A percentile compares a stretch with the other conserved stretches of the same genome.
phyloP scores from a whole-genome alignment of 805 yeast genomes.

The Saturnispora silvae region DNA sequence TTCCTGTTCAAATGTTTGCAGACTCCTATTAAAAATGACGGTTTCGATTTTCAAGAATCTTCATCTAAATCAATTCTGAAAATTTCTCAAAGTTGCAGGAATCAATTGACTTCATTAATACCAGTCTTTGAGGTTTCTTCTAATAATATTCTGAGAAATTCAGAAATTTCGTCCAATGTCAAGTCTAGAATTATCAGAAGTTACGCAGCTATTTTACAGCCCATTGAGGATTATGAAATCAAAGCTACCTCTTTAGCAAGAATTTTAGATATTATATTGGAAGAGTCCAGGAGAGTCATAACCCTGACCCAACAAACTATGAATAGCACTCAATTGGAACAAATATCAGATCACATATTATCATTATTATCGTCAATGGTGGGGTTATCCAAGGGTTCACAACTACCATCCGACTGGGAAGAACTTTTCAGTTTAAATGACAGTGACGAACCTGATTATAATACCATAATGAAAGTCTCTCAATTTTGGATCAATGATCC shows the following conservation, averaged over 20 bases:
- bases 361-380: slow-evolving; percentile 54
- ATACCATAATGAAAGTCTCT: background rate
- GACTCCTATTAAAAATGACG: slow-evolving; percentile 2
- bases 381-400: slow-evolving; percentile 65
- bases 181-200: slow-evolving; percentile 54
- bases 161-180: slow-evolving; percentile 28
- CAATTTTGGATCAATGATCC: slow-evolving; percentile 29
- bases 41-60: slow-evolving; percentile 13
- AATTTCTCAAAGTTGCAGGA: slow-evolving; percentile 46
- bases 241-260: slow-evolving; percentile 27
- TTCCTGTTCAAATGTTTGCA: slow-evolving; percentile 28
- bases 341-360: slow-evolving; percentile 34
- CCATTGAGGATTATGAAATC: slow-evolving; percentile 35
- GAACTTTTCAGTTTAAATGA: slow-evolving; percentile 20
- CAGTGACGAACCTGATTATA: background rate
- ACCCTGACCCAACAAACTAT: slow-evolving; percentile 2
- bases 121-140: slow-evolving; percentile 40
- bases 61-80: slow-evolving; percentile 49
- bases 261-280: slow-evolving; percentile 18
- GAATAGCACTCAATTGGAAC: slow-evolving; percentile 13
- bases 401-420: slow-evolving; percentile 43
- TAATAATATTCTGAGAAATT: slow-evolving; percentile 34
- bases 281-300: slow-evolving; percentile 14
- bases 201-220: slow-evolving; percentile 51
- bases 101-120: slow-evolving; percentile 30